Conservation (phyloP, 306 rosid species). For the Cicer arietinum region DNA sequence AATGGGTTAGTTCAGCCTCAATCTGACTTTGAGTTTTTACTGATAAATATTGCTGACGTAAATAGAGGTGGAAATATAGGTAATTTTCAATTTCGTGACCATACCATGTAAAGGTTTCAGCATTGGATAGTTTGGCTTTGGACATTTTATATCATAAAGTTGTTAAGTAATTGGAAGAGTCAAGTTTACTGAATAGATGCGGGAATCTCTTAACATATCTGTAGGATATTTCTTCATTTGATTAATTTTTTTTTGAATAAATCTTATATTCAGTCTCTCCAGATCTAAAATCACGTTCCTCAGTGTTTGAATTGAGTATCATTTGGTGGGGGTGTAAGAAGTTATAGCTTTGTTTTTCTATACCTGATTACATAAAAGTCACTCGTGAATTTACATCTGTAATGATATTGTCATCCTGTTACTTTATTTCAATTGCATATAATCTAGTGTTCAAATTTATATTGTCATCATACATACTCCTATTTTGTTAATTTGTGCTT, state of each 20-base stretch:
- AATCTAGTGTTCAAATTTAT: constrained; percentile 14
- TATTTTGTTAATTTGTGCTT: background rate
- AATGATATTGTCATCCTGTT: constrained; percentile 11
- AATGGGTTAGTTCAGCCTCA: constrained; percentile 38
- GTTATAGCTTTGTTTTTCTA: background rate
- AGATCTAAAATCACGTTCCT: constrained; percentile 23
- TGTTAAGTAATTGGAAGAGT: constrained; percentile 38
- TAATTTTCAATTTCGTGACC: constrained; percentile 50
- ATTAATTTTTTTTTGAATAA: constrained; percentile 37
- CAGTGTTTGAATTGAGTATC: constrained; percentile 18
- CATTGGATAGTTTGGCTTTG: constrained; percentile 44
- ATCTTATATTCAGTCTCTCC: constrained; percentile 36
- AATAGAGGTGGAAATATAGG: constrained; percentile 43
- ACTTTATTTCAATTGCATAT: constrained; percentile 22
- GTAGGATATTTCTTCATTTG: constrained; percentile 44
- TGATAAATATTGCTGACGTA: constrained; percentile 38
- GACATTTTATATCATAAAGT: constrained; percentile 45
- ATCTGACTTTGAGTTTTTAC: constrained; percentile 46
- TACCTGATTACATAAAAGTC: constrained; percentile 3
- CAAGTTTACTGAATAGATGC: constrained; percentile 45
- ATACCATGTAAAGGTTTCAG: constrained; percentile 54
- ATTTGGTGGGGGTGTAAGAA: background rate
- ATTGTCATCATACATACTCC: background rate
- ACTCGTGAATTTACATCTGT: background rate
- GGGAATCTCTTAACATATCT: constrained; percentile 42